Percentiles rank a stretch among this genome's conserved stretches.
phyloP scores from a whole-genome alignment of 2,329 filamentous ascomycete species.

The Fusarium sp. region DNA sequence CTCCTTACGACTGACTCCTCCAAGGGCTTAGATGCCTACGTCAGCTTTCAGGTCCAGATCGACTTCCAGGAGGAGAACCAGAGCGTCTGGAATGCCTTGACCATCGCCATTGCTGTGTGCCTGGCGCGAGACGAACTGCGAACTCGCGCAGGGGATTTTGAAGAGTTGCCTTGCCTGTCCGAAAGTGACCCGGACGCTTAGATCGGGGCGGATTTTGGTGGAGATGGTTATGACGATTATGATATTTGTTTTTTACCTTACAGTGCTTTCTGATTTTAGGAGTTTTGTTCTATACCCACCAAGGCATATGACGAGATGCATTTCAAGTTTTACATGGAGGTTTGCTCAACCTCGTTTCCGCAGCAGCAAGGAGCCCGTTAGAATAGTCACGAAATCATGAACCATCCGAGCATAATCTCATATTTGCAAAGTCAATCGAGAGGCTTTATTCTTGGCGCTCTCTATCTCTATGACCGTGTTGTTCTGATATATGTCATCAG shows the following conservation, averaged over 20 bases:
- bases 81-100: slow-evolving; percentile 58
- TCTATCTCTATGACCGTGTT: slow-evolving; percentile 42
- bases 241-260: not conserved
- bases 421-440: slow-evolving; percentile 25
- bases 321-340: not conserved
- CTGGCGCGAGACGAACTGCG: slow-evolving; percentile 54
- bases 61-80: slow-evolving; percentile 53
- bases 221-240: not conserved
- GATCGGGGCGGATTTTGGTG: not conserved
- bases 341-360: not conserved
- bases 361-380: not conserved
- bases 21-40: slow-evolving; percentile 47
- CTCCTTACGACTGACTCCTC: slow-evolving; percentile 54
- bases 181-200: slow-evolving; percentile 52
- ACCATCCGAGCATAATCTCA: not conserved
- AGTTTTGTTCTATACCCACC: slow-evolving; percentile 15
- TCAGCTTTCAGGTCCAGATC: slow-evolving; percentile 56
- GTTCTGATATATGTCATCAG: slow-evolving; percentile 35
- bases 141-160: slow-evolving; percentile 49
- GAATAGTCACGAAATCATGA: not conserved
- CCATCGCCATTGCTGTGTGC: slow-evolving; percentile 53
- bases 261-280: not conserved
- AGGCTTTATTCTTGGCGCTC: slow-evolving; percentile 39
- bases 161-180: slow-evolving; percentile 39
- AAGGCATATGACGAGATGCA: slow-evolving; percentile 2